Conservation (phyloP, 306 rosid species). For the Vigna mungo region DNA sequence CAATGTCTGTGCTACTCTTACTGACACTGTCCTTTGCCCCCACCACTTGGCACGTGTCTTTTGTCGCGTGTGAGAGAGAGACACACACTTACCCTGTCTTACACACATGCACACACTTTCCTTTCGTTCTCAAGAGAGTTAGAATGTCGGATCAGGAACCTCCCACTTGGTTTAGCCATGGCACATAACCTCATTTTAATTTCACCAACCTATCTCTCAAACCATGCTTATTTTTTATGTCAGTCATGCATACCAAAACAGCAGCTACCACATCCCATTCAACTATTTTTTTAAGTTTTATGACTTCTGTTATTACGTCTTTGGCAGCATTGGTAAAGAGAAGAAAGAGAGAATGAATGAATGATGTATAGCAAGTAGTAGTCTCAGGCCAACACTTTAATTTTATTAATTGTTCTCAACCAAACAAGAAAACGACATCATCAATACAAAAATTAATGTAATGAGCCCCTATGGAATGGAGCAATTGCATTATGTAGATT, state of each 20-base stretch:
- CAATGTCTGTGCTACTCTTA: background rate
- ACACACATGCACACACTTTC: background rate
- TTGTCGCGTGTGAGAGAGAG: too few relatives aligned
- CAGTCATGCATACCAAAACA: slow-evolving; percentile 3
- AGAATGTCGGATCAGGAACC: slow-evolving; percentile 36
- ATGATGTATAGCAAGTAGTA: background rate
- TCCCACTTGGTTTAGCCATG: background rate
- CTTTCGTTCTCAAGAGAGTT: slow-evolving; percentile 42
- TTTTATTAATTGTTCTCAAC: slow-evolving; percentile 18
- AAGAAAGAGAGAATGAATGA: background rate
- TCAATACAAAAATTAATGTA: slow-evolving; percentile 27
- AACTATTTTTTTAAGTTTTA: slow-evolving; percentile 14
- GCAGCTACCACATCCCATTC: slow-evolving; percentile 14
- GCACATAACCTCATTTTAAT: background rate
- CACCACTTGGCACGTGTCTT: too few relatives aligned
- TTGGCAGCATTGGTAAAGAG: background rate
- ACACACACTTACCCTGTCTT: too few relatives aligned
- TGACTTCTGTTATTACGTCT: background rate
- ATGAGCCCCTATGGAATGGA: background rate
- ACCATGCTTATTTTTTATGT: background rate
- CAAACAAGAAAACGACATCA: slow-evolving; percentile 27
- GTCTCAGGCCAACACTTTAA: slow-evolving; percentile 7
- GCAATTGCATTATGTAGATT: background rate
- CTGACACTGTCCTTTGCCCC: background rate
- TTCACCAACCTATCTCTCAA: background rate